Evolutionary conservation across 2,329 filamentous ascomycete genomes (phyloP).

Genomic region (Fusarium floridanum): DNA sequence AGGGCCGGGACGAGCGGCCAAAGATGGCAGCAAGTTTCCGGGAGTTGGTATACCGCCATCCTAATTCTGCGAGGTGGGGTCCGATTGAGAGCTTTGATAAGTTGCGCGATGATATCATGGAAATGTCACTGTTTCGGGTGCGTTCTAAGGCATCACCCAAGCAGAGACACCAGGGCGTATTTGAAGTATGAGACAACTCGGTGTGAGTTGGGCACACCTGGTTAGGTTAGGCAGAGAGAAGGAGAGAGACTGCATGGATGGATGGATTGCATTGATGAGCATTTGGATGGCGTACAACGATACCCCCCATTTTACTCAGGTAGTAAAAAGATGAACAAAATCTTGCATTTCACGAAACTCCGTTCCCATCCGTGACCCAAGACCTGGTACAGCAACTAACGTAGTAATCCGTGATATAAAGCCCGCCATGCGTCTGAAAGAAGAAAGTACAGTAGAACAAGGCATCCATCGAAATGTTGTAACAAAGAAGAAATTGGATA

Average conservation of each 20-base stretch:
- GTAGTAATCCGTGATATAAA: slow-evolving; percentile 38
- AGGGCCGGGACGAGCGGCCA: neutral
- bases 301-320: slow-evolving; percentile 29
- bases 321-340: slow-evolving; percentile 22
- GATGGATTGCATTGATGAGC: slow-evolving; percentile 14
- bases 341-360: slow-evolving; percentile 39
- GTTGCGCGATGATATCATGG: slow-evolving; percentile 6
- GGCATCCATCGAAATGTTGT: neutral
- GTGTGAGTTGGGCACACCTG: neutral
- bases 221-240: neutral
- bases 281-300: slow-evolving; percentile 29
- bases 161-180: slow-evolving; percentile 2
- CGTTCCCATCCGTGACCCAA: slow-evolving; percentile 42
- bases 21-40: slow-evolving; percentile 12
- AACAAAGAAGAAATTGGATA: slow-evolving; percentile 4
- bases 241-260: slow-evolving; percentile 13
- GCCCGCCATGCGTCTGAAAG: slow-evolving; percentile 15
- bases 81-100: slow-evolving; percentile 20
- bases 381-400: slow-evolving; percentile 8
- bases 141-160: slow-evolving; percentile 17
- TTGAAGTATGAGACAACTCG: slow-evolving; percentile 18
- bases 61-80: slow-evolving; percentile 23
- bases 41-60: slow-evolving; percentile 12
- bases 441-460: neutral
- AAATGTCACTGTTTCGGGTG: slow-evolving; percentile 13